Evolutionary conservation across 2,329 filamentous ascomycete genomes (phyloP).

Genomic region (Kalaharituber pfeilii): DNA sequence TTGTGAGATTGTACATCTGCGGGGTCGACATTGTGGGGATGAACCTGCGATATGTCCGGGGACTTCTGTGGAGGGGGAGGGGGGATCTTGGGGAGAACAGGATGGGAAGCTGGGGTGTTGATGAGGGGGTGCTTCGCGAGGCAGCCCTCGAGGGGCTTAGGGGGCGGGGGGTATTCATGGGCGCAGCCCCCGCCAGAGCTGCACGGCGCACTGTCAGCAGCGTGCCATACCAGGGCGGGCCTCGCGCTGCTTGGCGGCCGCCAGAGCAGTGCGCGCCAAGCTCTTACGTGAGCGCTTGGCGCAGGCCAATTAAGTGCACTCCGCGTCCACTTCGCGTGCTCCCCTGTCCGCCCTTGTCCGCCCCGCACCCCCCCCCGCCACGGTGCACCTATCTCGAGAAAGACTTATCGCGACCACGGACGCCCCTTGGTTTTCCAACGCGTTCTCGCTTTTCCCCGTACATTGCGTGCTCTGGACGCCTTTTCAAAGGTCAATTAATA

Average conservation of each 20-base stretch:
- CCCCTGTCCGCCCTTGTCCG: not conserved
- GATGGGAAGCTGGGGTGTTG: not conserved
- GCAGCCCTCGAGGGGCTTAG: not conserved
- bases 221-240: too few relatives aligned
- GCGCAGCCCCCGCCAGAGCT: not conserved
- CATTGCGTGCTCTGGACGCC: too few relatives aligned
- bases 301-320: not conserved
- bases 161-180: not conserved
- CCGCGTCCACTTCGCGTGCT: not conserved
- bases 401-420: too few relatives aligned
- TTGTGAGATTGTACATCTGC: conserved; percentile 95
- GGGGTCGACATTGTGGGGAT: not conserved
- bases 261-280: too few relatives aligned
- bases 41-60: not conserved
- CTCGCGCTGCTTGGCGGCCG: too few relatives aligned
- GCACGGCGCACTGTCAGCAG: not conserved
- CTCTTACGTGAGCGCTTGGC: not conserved
- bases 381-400: too few relatives aligned
- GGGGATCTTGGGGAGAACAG: not conserved
- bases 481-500: too few relatives aligned
- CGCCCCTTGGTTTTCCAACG: too few relatives aligned
- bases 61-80: not conserved
- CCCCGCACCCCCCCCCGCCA: not conserved
- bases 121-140: not conserved
- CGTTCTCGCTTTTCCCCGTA: too few relatives aligned